Percentiles rank a stretch among this genome's conserved stretches.
Evolutionary conservation across 805 yeast species (phyloP).

Genomic region (Metschnikowia cubensis): DNA sequence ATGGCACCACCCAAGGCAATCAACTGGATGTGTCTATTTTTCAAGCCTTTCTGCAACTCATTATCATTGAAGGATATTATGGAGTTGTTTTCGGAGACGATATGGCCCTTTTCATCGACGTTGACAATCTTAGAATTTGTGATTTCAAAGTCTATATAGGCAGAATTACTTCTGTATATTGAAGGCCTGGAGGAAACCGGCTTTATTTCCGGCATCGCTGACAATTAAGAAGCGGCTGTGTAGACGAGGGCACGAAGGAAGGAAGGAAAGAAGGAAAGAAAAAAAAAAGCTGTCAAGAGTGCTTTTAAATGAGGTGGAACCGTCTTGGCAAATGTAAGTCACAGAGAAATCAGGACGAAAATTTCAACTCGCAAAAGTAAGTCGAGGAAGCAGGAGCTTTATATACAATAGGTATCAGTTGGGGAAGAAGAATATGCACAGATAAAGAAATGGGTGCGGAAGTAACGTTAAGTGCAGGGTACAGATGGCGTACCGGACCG

Average conservation of each 20-base stretch:
- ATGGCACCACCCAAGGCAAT: slow-evolving; percentile 23
- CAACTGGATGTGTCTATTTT: slow-evolving; percentile 21
- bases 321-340: neutral
- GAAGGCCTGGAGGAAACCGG: slow-evolving; percentile 13
- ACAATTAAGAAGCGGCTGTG: neutral
- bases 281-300: neutral
- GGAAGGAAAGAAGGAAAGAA: neutral
- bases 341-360: neutral
- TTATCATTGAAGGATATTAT: slow-evolving; percentile 12
- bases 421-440: neutral
- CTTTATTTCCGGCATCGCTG: slow-evolving; percentile 13
- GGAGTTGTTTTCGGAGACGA: slow-evolving; percentile 15
- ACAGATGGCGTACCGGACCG: slow-evolving; percentile 1
- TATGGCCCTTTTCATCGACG: slow-evolving; percentile 18
- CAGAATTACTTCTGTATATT: slow-evolving; percentile 16
- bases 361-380: neutral
- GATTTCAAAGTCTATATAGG: slow-evolving; percentile 15
- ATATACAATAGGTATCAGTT: slow-evolving; percentile 2
- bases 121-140: slow-evolving; percentile 16
- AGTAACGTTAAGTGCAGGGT: neutral
- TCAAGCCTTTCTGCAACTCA: slow-evolving; percentile 18
- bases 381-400: neutral
- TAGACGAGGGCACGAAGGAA: neutral
- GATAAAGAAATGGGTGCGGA: slow-evolving; percentile 4
- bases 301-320: neutral